A percentile compares a stretch with the other conserved stretches of the same genome.
Evolutionary conservation across 2,329 filamentous ascomycete species (phyloP).

Genomic region (Pyrenophora teres): DNA sequence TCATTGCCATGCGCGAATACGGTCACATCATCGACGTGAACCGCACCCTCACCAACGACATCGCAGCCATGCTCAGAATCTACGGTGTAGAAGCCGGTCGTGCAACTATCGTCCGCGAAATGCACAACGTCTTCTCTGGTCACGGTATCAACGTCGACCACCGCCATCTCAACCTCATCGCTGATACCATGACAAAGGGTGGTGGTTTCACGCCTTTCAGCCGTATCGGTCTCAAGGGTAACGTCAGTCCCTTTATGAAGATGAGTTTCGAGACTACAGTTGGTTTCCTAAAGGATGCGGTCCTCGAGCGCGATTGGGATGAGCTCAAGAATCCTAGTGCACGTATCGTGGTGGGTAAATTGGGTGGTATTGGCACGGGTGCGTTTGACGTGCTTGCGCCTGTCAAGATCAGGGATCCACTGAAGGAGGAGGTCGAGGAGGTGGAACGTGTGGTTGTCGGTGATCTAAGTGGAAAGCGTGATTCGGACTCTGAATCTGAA

Average conservation of each 20-base stretch:
- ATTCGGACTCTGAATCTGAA: constrained; percentile 16
- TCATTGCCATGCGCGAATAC: constrained; percentile 88
- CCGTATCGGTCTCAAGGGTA: constrained; percentile 82
- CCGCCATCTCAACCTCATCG: constrained; percentile 92
- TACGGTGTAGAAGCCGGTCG: constrained; percentile 96
- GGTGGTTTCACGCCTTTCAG: constrained; percentile 92
- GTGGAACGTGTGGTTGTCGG: constrained; percentile 9
- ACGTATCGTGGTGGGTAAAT: constrained; percentile 82
- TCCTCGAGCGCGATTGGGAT: constrained; percentile 88
- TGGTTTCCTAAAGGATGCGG: constrained; percentile 88
- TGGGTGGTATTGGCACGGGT: constrained; percentile 85
- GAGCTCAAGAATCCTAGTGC: constrained; percentile 83
- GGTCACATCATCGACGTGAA: constrained; percentile 84
- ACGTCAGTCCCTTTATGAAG: constrained; percentile 91
- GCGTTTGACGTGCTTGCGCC: constrained; percentile 79
- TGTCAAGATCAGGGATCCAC: constrained; percentile 35
- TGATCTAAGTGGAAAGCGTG: constrained; percentile 10
- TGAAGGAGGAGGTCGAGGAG: constrained; percentile 25
- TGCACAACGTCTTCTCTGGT: constrained; percentile 81
- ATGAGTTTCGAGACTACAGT: constrained; percentile 99
- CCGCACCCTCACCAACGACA: constrained; percentile 88
- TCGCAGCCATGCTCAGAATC: constrained; percentile 77
- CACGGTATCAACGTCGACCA: constrained; percentile 93
- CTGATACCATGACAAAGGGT: constrained; percentile 95
- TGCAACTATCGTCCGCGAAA: constrained; percentile 82